A percentile compares a stretch with the other conserved stretches of the same genome.
Conservation (phyloP, 1,284 basidiomycete species). For the Pterulicium gracile region DNA sequence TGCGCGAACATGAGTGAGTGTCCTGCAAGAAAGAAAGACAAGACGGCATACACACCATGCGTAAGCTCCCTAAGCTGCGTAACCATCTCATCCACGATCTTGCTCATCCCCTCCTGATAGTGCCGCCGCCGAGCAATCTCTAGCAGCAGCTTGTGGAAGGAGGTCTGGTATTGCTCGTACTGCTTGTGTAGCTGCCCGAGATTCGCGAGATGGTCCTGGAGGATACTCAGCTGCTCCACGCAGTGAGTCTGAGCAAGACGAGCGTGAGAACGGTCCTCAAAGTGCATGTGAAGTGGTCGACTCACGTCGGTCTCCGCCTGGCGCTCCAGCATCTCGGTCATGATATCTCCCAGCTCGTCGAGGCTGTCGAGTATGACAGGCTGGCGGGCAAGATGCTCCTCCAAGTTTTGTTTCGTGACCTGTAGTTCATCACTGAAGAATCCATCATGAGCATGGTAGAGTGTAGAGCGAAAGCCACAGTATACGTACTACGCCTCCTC, state of each 20-base stretch:
- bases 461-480: slow-evolving; percentile 2
- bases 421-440: slow-evolving; percentile 35
- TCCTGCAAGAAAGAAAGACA: neutral
- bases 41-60: slow-evolving; percentile 34
- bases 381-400: slow-evolving; percentile 38
- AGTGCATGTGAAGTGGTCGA: neutral
- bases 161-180: slow-evolving; percentile 54
- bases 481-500: slow-evolving; percentile 43
- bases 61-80: slow-evolving; percentile 48
- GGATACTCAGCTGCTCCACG: slow-evolving; percentile 36
- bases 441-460: slow-evolving; percentile 4
- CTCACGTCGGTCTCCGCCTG: slow-evolving; percentile 51
- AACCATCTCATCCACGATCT: slow-evolving; percentile 55
- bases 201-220: slow-evolving; percentile 49
- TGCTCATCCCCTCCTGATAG: slow-evolving; percentile 53
- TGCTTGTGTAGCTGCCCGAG: slow-evolving; percentile 53
- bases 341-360: slow-evolving; percentile 66
- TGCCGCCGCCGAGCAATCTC: slow-evolving; percentile 61
- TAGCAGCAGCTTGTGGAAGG: slow-evolving; percentile 59
- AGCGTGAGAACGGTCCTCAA: no score
- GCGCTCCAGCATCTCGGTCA: slow-evolving; percentile 60
- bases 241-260: slow-evolving; percentile 32
- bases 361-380: slow-evolving; percentile 44
- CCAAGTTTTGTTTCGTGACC: slow-evolving; percentile 28
- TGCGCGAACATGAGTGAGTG: slow-evolving; percentile 18